Percentiles rank a stretch among this genome's conserved stretches.
Conservation (phyloP, 257 asterid species). For the Plantago ovata region DNA sequence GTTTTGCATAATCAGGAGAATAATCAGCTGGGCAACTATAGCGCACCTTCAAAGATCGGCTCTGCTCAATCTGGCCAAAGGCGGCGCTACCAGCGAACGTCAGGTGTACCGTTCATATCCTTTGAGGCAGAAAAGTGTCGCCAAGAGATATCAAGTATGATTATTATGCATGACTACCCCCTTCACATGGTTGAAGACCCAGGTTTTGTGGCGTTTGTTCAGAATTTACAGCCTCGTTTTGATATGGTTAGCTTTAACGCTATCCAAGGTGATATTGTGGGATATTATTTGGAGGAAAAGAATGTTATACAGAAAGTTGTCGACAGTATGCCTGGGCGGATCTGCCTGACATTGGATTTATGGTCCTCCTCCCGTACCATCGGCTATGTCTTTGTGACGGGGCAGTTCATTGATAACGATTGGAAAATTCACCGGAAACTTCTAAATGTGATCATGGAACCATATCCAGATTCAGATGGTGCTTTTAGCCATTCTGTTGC, state of each 20-base stretch:
- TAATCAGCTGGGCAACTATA: slow-evolving; percentile 42
- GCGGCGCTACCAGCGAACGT: slow-evolving; percentile 56
- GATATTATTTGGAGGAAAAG: slow-evolving; percentile 77
- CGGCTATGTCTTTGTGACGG: slow-evolving; percentile 76
- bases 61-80: slow-evolving; percentile 48
- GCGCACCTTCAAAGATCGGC: slow-evolving; percentile 71
- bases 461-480: slow-evolving; percentile 76
- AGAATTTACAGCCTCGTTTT: slow-evolving; percentile 83
- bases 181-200: slow-evolving; percentile 97
- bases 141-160: slow-evolving; percentile 84
- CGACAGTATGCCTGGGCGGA: slow-evolving; percentile 77
- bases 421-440: slow-evolving; percentile 91
- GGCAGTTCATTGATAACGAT: slow-evolving; percentile 77
- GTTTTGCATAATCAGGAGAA: slow-evolving; percentile 65
- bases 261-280: slow-evolving; percentile 91
- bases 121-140: slow-evolving; percentile 87
- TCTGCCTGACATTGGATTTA: slow-evolving; percentile 75
- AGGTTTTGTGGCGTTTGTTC: slow-evolving; percentile 83
- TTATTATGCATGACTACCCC: slow-evolving; percentile 92
- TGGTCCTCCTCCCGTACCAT: slow-evolving; percentile 67
- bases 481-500: slow-evolving; percentile 91
- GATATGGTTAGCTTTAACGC: slow-evolving; percentile 93
- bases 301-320: slow-evolving; percentile 67
- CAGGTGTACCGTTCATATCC: slow-evolving; percentile 47
- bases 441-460: slow-evolving; percentile 82